These are phyloP conservation scores for Spergularia bocconei DNA, from an alignment of 148 eudicot genomes.

Conservation along the genomic window DNA sequence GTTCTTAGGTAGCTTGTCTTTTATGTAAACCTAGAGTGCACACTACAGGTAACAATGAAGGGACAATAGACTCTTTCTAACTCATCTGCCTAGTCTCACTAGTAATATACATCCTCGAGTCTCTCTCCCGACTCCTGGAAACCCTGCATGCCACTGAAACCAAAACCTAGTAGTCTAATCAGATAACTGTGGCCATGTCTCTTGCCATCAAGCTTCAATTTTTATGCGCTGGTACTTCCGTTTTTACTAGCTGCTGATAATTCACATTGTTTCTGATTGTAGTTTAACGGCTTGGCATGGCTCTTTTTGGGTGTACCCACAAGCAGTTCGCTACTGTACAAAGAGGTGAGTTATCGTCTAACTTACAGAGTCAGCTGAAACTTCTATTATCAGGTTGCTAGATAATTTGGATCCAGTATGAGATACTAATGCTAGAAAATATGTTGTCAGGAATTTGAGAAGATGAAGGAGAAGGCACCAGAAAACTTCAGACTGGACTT, in stretches of 20 bases:
- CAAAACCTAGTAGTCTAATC: too few species aligned
- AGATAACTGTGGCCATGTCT: too few species aligned
- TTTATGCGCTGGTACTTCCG: too few species aligned
- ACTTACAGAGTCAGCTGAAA: not conserved
- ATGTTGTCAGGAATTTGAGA: constrained; percentile 72
- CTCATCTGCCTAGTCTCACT: too few species aligned
- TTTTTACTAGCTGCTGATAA: not conserved
- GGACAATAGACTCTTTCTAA: not conserved
- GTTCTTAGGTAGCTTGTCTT: not conserved
- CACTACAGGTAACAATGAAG: too few species aligned
- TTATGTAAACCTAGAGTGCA: not conserved
- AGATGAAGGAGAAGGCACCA: constrained; percentile 85
- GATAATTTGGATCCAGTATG: not conserved
- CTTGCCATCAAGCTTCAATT: too few species aligned
- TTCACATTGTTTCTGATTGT: constrained; percentile 16
- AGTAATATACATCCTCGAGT: too few species aligned
- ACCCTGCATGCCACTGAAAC: too few species aligned
- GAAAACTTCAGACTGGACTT: constrained; percentile 87
- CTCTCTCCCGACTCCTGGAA: too few species aligned
- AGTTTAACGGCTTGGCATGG: constrained; percentile 99
- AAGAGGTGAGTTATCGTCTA: constrained; percentile 56
- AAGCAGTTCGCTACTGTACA: constrained; percentile 87
- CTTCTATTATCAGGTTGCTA: not conserved
- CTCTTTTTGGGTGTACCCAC: constrained; percentile 99
- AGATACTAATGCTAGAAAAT: not conserved